Conservation (phyloP, 2,329 filamentous ascomycete genomes). For the Diaporthe caulivora region DNA sequence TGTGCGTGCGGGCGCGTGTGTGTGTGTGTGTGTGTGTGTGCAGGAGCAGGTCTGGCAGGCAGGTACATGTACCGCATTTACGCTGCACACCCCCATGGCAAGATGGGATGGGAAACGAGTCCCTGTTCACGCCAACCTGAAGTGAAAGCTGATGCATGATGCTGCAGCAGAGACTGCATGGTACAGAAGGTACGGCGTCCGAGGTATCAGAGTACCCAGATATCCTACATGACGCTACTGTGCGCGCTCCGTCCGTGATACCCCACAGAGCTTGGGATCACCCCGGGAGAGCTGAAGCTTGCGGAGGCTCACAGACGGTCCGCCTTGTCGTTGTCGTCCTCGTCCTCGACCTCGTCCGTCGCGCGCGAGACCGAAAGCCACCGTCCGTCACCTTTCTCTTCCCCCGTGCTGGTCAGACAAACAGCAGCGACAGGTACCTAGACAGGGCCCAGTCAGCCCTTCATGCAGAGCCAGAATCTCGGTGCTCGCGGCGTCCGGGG, state of each 20-base stretch:
- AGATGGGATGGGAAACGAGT: slow-evolving; percentile 21
- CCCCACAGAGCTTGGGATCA: slow-evolving; percentile 29
- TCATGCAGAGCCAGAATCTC: neutral
- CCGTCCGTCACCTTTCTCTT: neutral
- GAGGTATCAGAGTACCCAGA: slow-evolving; percentile 10
- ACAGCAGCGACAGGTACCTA: too few species aligned
- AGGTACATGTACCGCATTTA: neutral
- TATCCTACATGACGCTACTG: slow-evolving; percentile 1
- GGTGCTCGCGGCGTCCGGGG: slow-evolving; percentile 22
- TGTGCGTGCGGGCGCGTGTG: too few species aligned
- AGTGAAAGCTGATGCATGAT: slow-evolving; percentile 31
- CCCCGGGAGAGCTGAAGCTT: slow-evolving; percentile 27
- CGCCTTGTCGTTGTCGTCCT: neutral
- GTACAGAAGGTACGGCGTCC: slow-evolving; percentile 9
- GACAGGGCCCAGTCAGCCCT: neutral
- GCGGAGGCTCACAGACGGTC: slow-evolving; percentile 24
- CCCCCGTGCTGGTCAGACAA: neutral
- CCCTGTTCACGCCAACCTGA: slow-evolving; percentile 21
- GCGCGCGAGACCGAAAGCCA: neutral
- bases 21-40: neutral
- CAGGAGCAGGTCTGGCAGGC: slow-evolving; percentile 13
- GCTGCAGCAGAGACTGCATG: slow-evolving; percentile 2
- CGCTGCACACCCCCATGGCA: neutral
- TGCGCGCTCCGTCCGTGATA: slow-evolving; percentile 26
- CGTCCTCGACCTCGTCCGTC: too few species aligned